A percentile compares a stretch with the other conserved stretches of the same genome.
These are phyloP conservation scores for Yamadazyma siamensis DNA, from an alignment of 1,139 yeast genomes.

Conservation along the genomic window DNA sequence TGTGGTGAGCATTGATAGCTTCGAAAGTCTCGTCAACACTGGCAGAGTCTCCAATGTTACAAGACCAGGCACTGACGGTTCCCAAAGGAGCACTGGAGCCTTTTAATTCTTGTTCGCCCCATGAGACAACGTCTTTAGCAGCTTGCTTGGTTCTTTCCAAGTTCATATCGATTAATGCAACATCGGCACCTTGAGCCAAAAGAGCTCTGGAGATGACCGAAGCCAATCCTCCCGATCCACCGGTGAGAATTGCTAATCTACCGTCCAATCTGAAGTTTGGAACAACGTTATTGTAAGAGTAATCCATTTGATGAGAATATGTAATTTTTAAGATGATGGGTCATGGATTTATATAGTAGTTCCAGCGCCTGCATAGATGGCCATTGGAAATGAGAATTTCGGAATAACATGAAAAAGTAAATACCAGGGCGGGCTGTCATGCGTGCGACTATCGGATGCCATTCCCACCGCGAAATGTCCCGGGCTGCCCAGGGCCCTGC, in stretches of 20 bases:
- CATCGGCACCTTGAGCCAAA: constrained; percentile 67
- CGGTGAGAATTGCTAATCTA: constrained; percentile 70
- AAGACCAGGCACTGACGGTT: constrained; percentile 65
- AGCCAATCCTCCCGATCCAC: constrained; percentile 82
- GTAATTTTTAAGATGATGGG: neutral
- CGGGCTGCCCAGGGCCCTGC: too few species aligned
- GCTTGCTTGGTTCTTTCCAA: constrained; percentile 57
- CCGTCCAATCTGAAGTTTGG: constrained; percentile 66
- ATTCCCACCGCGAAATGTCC: too few species aligned
- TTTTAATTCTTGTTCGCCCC: constrained; percentile 51
- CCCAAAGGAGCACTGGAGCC: constrained; percentile 41
- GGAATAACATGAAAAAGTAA: constrained; percentile 6
- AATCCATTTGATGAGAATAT: constrained; percentile 19
- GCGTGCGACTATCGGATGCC: too few species aligned
- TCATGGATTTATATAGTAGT: constrained; percentile 4
- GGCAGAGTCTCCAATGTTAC: constrained; percentile 68
- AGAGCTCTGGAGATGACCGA: constrained; percentile 65
- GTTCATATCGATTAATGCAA: constrained; percentile 75
- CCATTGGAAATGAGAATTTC: constrained; percentile 4
- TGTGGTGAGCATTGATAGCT: constrained; percentile 54
- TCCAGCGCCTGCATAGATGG: constrained; percentile 3
- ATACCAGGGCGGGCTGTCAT: constrained; percentile 1
- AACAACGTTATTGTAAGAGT: constrained; percentile 42
- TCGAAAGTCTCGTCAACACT: constrained; percentile 54
- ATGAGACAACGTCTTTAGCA: constrained; percentile 52